Evolutionary conservation across 768 basidiomycete species (phyloP).

Genomic region (Multifurca ochricompacta): DNA sequence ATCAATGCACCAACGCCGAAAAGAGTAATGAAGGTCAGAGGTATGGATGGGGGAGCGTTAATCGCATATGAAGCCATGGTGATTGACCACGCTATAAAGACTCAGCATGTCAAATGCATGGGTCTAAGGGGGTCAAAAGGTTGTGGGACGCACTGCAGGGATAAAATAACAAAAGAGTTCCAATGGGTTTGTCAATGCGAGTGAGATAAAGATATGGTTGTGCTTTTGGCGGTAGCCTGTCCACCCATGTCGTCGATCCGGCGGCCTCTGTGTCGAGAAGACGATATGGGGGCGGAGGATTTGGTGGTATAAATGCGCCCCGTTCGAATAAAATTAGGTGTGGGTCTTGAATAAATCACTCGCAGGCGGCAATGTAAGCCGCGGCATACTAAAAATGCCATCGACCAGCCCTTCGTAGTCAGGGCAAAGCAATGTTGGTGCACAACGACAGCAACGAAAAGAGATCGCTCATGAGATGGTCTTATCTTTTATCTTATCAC

Average conservation of each 20-base stretch:
- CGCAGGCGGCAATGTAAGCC: background rate
- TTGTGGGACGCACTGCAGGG: constrained; percentile 72
- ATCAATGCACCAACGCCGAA: constrained; percentile 88
- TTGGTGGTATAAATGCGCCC: background rate
- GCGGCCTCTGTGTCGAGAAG: background rate
- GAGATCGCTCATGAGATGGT: background rate
- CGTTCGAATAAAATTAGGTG: background rate
- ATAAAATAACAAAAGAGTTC: constrained; percentile 83
- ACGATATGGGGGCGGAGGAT: no score
- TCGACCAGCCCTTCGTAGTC: no score
- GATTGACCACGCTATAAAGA: constrained; percentile 86
- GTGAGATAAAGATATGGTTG: constrained; percentile 82
- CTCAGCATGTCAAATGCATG: background rate
- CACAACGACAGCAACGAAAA: background rate
- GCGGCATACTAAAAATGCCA: constrained; percentile 1
- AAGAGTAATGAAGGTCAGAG: constrained; percentile 67
- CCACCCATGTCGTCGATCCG: constrained; percentile 60
- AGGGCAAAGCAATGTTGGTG: background rate
- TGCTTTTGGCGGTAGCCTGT: constrained; percentile 47
- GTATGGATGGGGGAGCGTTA: constrained; percentile 54
- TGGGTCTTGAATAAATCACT: background rate
- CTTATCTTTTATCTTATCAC: constrained; percentile 16
- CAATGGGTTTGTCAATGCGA: constrained; percentile 94
- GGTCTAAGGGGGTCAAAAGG: background rate
- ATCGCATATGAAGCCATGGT: constrained; percentile 89